Conservation (phyloP, 75 land plant genomes). For the Cryptomeria japonica region DNA sequence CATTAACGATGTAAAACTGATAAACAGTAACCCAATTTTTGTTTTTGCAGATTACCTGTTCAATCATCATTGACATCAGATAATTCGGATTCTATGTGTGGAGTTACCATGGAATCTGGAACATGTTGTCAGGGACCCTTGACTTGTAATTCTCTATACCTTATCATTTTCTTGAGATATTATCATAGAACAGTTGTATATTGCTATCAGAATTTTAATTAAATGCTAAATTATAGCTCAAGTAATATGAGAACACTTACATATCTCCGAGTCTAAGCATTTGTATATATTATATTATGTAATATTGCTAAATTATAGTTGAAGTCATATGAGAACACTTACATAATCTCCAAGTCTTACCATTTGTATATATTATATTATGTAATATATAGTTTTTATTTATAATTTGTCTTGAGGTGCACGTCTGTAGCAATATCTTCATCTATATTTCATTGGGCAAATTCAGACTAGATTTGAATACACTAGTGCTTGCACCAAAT, state of each 20-base stretch:
- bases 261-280: background rate
- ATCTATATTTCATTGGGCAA: no score
- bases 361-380: background rate
- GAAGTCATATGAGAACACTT: background rate
- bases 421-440: no score
- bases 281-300: background rate
- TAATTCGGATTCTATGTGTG: constrained; percentile 12
- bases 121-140: constrained; percentile 6
- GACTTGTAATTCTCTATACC: constrained; percentile 18
- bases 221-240: background rate
- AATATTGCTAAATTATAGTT: background rate
- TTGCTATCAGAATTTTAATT: background rate
- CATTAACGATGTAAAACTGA: background rate
- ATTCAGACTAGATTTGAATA: no score
- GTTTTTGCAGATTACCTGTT: constrained; percentile 28
- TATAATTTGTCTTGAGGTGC: no score
- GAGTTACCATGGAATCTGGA: constrained; percentile 12
- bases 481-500: no score
- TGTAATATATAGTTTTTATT: no score
- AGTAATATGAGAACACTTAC: background rate
- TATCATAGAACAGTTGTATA: background rate
- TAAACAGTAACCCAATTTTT: background rate
- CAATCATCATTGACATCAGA: constrained; percentile 14
- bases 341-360: background rate
- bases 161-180: background rate